Evolutionary conservation across 2,329 filamentous ascomycete genomes (phyloP).

Genomic region (Leptosphaerulina australis): DNA sequence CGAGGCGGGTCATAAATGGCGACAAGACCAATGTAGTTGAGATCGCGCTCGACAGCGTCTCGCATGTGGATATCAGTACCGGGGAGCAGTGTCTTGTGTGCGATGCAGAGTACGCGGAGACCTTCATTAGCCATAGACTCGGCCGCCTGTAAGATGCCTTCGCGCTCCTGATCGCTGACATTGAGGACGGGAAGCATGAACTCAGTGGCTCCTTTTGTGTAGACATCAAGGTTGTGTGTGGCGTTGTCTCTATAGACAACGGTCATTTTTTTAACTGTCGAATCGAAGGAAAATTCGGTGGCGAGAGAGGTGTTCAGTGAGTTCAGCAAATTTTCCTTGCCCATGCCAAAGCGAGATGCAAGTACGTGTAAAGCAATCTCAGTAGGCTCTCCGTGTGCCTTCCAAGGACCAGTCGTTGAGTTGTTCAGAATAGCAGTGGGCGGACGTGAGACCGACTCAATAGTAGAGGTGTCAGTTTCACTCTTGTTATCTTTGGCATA

Average conservation of each 20-base stretch:
- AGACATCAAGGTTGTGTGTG: conserved; percentile 40
- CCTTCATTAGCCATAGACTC: conserved; percentile 49
- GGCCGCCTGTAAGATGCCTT: conserved; percentile 35
- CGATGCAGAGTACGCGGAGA: conserved; percentile 48
- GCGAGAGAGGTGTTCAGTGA: conserved; percentile 39
- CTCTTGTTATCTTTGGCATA: conserved; percentile 35
- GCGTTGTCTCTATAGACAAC: conserved; percentile 46
- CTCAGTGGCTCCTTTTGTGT: conserved; percentile 49
- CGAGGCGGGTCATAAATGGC: conserved; percentile 88
- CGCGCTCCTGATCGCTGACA: conserved; percentile 38
- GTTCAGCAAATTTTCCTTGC: conserved; percentile 38
- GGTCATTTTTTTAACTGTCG: conserved; percentile 50
- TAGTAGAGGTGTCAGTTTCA: conserved; percentile 42
- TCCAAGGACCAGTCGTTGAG: conserved; percentile 35
- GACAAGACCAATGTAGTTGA: conserved; percentile 79
- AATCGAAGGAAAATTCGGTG: conserved; percentile 50
- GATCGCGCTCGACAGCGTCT: conserved; percentile 66
- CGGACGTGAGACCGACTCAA: conserved; percentile 38
- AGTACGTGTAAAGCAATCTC: conserved; percentile 50
- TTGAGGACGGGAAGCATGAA: conserved; percentile 44
- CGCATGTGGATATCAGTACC: conserved; percentile 54
- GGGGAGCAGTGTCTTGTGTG: conserved; percentile 41
- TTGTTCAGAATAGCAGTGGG: conserved; percentile 34
- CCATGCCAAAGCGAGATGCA: conserved; percentile 48
- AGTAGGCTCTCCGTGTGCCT: conserved; percentile 47